These are phyloP conservation scores for Corchorus capsularis DNA, from an alignment of 345 rosid genomes.

Conservation along the genomic window DNA sequence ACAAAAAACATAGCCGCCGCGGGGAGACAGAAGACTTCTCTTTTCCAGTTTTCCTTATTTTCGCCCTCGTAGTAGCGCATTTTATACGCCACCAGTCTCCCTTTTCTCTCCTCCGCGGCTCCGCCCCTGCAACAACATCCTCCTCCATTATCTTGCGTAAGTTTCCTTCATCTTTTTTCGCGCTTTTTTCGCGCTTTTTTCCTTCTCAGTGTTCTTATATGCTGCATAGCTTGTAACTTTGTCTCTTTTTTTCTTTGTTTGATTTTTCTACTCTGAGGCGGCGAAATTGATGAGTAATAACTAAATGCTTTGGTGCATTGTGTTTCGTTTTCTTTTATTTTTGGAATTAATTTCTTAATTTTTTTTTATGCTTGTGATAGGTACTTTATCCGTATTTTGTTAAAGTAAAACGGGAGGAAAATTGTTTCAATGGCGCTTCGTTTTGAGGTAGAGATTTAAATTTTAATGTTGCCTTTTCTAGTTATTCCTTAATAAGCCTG, in stretches of 20 bases:
- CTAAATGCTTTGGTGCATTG: neutral
- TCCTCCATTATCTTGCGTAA: neutral
- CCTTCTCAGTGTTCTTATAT: neutral
- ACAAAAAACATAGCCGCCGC: neutral
- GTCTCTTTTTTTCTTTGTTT: neutral
- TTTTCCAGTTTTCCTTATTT: neutral
- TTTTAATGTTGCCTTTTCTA: neutral
- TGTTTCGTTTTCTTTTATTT: neutral
- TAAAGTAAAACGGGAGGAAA: neutral
- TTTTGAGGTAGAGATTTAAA: conserved; percentile 32
- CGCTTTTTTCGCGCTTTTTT: neutral
- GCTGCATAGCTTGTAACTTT: neutral
- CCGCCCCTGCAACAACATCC: neutral
- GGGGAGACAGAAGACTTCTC: neutral
- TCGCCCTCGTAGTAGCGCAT: neutral
- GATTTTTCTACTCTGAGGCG: neutral
- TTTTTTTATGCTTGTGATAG: neutral
- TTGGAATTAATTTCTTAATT: neutral
- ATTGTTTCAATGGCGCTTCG: conserved; percentile 38
- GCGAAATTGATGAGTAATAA: neutral
- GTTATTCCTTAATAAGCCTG: neutral
- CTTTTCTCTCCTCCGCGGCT: neutral
- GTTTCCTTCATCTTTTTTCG: neutral
- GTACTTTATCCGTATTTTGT: neutral
- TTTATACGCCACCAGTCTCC: neutral